Percentiles rank a stretch among this genome's conserved stretches.
Evolutionary conservation across 176 grass and related monocot genomes (phyloP).

Genomic region (Rhynchospora pubera): DNA sequence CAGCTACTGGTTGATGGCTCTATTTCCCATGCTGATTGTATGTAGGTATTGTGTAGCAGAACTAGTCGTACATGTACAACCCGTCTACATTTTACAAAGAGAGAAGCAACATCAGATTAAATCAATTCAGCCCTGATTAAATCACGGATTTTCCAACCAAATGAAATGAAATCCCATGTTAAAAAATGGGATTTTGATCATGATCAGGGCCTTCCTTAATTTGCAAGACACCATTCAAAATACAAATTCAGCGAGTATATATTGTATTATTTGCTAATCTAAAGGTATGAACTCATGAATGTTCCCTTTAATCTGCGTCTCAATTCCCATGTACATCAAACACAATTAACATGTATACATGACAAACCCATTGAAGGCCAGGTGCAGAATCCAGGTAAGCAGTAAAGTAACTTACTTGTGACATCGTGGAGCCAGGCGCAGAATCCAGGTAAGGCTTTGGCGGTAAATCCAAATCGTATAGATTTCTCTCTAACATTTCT

Average conservation of each 20-base stretch:
- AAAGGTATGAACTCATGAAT: background rate
- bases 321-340: background rate
- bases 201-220: background rate
- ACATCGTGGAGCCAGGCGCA: background rate
- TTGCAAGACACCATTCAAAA: background rate
- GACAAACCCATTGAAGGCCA: too few species aligned
- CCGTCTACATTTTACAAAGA: background rate
- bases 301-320: background rate
- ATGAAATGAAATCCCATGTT: too few species aligned
- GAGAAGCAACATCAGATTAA: background rate
- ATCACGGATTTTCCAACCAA: too few species aligned
- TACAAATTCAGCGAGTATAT: background rate
- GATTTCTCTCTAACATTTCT: conserved; percentile 41
- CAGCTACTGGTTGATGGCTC: background rate
- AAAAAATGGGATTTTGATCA: too few species aligned
- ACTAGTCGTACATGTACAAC: background rate
- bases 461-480: conserved; percentile 27
- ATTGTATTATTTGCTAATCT: background rate
- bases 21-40: background rate
- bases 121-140: too few species aligned
- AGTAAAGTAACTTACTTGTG: background rate
- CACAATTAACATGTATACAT: background rate
- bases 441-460: conserved; percentile 3
- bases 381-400: too few species aligned
- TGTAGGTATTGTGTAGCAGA: background rate